A percentile compares a stretch with the other conserved stretches of the same genome.
Evolutionary conservation across 176 grass and related monocot species (phyloP).

Genomic region (Carex pumila): DNA sequence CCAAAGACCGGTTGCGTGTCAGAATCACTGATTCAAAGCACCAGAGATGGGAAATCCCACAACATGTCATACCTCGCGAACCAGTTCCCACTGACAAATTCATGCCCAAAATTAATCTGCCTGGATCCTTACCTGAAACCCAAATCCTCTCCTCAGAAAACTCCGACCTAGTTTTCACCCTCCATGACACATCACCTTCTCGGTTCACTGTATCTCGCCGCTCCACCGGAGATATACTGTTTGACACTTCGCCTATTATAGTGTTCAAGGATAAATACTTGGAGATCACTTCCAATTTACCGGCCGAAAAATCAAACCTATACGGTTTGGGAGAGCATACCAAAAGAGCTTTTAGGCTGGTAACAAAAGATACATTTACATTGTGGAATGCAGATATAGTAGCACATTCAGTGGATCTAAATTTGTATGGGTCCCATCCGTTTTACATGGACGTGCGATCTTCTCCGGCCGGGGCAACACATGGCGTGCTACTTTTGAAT

Average conservation of each 20-base stretch:
- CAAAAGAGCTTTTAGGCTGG: constrained; percentile 53
- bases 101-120: neutral
- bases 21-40: constrained; percentile 68
- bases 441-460: constrained; percentile 84
- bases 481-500: constrained; percentile 81
- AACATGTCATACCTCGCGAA: constrained; percentile 48
- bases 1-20: constrained; percentile 55
- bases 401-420: constrained; percentile 20
- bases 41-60: constrained; percentile 70
- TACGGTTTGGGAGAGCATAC: constrained; percentile 91
- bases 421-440: constrained; percentile 81
- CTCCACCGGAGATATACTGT: constrained; percentile 47
- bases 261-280: constrained; percentile 76
- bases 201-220: constrained; percentile 45
- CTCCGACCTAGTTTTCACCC: constrained; percentile 50
- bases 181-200: constrained; percentile 40
- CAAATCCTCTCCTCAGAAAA: constrained; percentile 28
- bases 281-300: constrained; percentile 54
- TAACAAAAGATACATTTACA: constrained; percentile 52
- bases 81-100: neutral
- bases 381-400: constrained; percentile 70
- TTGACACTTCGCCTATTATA: constrained; percentile 26
- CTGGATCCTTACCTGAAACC: neutral
- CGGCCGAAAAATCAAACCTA: constrained; percentile 32
- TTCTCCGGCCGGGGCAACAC: constrained; percentile 16